Evolutionary conservation across 148 eudicot species (phyloP).

Genomic region (Nyssa sinensis): DNA sequence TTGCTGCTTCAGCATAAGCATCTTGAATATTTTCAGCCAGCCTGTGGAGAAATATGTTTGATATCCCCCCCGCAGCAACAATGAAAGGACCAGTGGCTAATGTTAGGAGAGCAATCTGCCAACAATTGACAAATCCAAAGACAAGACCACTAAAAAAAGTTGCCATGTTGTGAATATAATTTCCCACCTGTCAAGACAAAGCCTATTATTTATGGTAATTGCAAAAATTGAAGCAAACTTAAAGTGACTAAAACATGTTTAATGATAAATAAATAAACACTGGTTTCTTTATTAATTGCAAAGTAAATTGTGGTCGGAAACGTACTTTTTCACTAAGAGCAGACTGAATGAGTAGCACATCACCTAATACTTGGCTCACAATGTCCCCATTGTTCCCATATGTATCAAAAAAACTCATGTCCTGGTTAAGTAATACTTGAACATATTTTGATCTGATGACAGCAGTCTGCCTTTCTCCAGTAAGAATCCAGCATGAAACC

Average conservation of each 20-base stretch:
- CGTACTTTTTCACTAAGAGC: conserved; percentile 97
- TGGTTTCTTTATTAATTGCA: no score
- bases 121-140: conserved; percentile 88
- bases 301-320: not conserved
- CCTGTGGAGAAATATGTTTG: conserved; percentile 95
- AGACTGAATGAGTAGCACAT: conserved; percentile 96
- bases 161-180: conserved; percentile 98
- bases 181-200: conserved; percentile 70
- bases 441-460: conserved; percentile 95
- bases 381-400: conserved; percentile 99
- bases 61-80: conserved; percentile 99
- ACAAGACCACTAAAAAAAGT: conserved; percentile 93
- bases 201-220: no score
- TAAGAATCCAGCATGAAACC: conserved; percentile 98
- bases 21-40: conserved; percentile 99
- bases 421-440: conserved; percentile 84
- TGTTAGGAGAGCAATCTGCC: conserved; percentile 92
- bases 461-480: conserved; percentile 99
- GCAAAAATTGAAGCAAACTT: conserved; percentile 9
- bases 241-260: no score
- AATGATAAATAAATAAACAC: no score
- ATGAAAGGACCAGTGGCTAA: conserved; percentile 96
- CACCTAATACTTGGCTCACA: conserved; percentile 98
- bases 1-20: conserved; percentile 99
- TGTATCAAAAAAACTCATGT: conserved; percentile 98